Base-by-base conservation (phyloP, 225 moss, liverwort and hornwort genomes). In the Lunularia cruciata region DNA sequence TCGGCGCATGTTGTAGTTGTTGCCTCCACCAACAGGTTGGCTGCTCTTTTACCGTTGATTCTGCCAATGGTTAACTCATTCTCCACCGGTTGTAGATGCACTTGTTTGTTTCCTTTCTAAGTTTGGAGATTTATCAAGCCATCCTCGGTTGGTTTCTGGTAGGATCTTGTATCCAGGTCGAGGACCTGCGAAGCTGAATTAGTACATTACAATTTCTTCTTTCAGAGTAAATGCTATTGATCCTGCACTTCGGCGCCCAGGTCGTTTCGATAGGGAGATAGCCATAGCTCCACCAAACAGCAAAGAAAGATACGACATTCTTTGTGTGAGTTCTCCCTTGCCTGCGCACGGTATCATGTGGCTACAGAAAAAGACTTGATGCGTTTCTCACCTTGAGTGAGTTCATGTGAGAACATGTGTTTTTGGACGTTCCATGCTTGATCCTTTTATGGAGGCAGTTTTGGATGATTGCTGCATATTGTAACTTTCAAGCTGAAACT, bases 181-280 rank as follows among this genome's bases (percentile, higher is more conserved):
- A 10, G 12, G 3, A 35, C 35, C 34, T 35, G 38, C 39, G 39
- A 61, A 20, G 9, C 25, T 39, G 16, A 45, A 47, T 26, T 0
- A 5, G 18, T 64, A 46, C 32, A 20, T 43, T 26, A 16, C 30
- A 4, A 2, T 60, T 20, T 34, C 8, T n/a, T 3, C 72, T 2
- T 77, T 20, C 81, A 98, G 96, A 70, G 86, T 98, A 26, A 93
- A 93, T 73, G 82, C 92, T 2, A 88, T 98, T 42, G 96, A 98
- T 73, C 83, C 92, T 69, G 93, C 92, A 60, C 83, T 98, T 65
- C 84, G 96, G 55, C 86, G 96, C 60, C 89, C 96, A 76, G 92
- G 96, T 34, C 92, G 96, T 73, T 98, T 98, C 75, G 96, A 98
- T 73, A 86, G 90, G 70, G 96, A 98, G 83, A 81, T 98, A 55